Evolutionary conservation across 202 grass and related monocot species (phyloP), one percentile per base, ranked within the genome.

Genomic region (Digitaria exilis): DNA sequence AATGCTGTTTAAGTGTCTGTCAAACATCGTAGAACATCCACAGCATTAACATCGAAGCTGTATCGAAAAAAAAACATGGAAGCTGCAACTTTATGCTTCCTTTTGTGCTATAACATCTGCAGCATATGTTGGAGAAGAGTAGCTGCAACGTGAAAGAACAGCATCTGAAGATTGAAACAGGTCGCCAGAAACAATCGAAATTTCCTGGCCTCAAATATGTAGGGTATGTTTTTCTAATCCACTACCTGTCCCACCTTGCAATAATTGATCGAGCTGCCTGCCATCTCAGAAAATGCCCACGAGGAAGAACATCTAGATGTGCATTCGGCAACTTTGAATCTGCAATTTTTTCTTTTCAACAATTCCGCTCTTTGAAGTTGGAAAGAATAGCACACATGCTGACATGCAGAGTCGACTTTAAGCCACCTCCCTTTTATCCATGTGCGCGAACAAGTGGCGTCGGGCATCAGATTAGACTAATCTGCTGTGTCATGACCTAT

Each of bases 321-420:
- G 69, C 11, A 56, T 69, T 78, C 45, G 64, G 30, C 25, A 54
- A 28, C 55, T 71, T 58, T 59, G 69, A 68, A 75, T 82, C 64
- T 77, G 78, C 66, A 68, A 32, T 7, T 7, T 26, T 71, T 57
- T 69, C 10, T 73, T 64, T 37, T 57, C 13, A 72, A 57, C 39
- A 58, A 51, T 82, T 59, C 41, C 73, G 66, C 48, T n/a, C 48
- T 77, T 73, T 82, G 42, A 83, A 73, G 15, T 68, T 55, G 42
- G 79, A 58, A 72, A 56, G 65, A 72, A 77, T 24, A 67, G 25
- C 39, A 68, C 78, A 60, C 68, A 39, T 16, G 41, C 37, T 69
- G 83, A 76, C 71, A 81, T 81, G 61, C 50, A 68, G 60, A 74
- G 48, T n/a, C 55, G 80, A 74, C 84, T 87, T 60, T 80, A 48